Evolutionary conservation across 2,329 filamentous ascomycete genomes (phyloP), one percentile per base, ranked within the genome.

Genomic region (Pyricularia sp.): DNA sequence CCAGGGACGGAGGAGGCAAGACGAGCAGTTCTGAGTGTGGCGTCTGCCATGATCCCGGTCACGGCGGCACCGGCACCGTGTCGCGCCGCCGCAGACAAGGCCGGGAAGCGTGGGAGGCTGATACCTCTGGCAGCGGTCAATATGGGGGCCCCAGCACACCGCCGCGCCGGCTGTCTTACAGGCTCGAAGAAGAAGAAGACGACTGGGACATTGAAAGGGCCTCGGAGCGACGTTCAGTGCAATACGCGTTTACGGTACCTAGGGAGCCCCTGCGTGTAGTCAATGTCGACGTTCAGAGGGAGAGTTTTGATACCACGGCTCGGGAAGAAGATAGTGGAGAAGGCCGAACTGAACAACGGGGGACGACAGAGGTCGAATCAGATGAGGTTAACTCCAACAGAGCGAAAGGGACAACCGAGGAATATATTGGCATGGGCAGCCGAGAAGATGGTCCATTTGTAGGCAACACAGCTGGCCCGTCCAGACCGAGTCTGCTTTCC

Each of bases 211-310:
- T 94, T 58, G 91, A 94, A 76, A 83, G 85, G 69, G 90, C 91
- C 2, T 86, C 90, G 1, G 89, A 92, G 79, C 86, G 86, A 70
- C 81, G 90, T 26, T 82, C 92, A 10, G 91, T 94, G 70, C 91
- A 94, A 78, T 86, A 93, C 75, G 95, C 97, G 87, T 98, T 97
- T 78, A 97, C 94, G 0, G 93, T 97, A 70, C 94, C 95, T 2
- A 93, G 90, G 77, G 91, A 94, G 78, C 88, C 88, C 73, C 79
- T 98, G 71, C 83, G 94, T 30, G 93, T 98, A n/a, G 94, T 97
- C 25, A 98, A 98, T 77, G 90, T 87, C 67, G 90, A 90, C 71
- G 76, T 83, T 42, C 81, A 82, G 71, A 77, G 65, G 23, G 72
- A 73, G 30, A 72, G 73, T 26, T 68, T 50, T 9, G 70, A 73